Base-by-base conservation (phyloP, 257 asterid species). In the Orobanche coerulescens region DNA sequence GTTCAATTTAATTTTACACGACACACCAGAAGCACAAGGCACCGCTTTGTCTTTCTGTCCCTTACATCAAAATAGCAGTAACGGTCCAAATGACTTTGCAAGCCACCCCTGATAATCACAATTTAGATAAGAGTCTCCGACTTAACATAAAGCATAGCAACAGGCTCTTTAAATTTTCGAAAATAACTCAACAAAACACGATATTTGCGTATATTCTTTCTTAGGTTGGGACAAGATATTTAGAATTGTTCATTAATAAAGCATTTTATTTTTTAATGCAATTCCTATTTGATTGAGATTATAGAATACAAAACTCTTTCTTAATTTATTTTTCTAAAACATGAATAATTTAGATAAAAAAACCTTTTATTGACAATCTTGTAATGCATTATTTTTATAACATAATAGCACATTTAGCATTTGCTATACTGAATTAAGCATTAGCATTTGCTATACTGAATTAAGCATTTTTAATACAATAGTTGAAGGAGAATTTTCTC, bases 1-100 rank as follows among this genome's bases (percentile, higher is more conserved):
- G 48, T 58, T 31, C 37, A 18, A 64, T 13, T 43, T 37, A 30
- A 54, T 39, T 43, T 60, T 31, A 53, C 49, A 16, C n/a, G 36
- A 50, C 18, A 36, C n/a, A 42, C 15, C 57, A 61, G 58, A 61
- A 48, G 62, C 61, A 53, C 33, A 43, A 55, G 3, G 26, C 4
- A 61, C 15, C 44, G 47, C 37, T 43, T 30, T 28, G 24, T 40
- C 37, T 60, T 58, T 12, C 13, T 55, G 49, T 37, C 23, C 23
- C 13, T 39, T 19, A 59, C 58, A 52, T 18, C 48, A 52, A 31
- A 57, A 11, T 50, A 53, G 48, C 59, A 61, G 16, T 37, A 43
- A 20, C 18, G 10, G 42, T 7, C 63, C 26, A 23, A 30, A 46
- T 24, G 44, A 43, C 26, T 22, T 24, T 10, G 49, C 14, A 24